A percentile compares a stretch with the other conserved stretches of the same genome.
Evolutionary conservation across 495 filamentous ascomycete species (phyloP).

Genomic region (Arthonia radiata): DNA sequence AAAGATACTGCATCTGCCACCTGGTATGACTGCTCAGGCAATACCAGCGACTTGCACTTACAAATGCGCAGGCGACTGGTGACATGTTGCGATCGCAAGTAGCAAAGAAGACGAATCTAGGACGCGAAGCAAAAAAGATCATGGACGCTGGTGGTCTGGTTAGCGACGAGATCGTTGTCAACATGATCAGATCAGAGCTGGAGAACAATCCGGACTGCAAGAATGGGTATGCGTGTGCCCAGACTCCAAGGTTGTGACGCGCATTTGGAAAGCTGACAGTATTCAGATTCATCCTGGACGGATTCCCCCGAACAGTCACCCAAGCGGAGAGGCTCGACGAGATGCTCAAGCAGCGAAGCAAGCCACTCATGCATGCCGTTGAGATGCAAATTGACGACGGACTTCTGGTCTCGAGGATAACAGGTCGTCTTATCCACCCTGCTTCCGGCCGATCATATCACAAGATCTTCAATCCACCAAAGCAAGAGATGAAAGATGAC

Average conservation of each 20-base stretch:
- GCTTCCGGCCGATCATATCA: constrained; percentile 93
- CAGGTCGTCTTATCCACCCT: constrained; percentile 84
- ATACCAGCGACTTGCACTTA: constrained; percentile 3
- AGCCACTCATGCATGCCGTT: constrained; percentile 74
- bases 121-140: constrained; percentile 98
- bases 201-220: constrained; percentile 86
- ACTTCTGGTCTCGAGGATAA: constrained; percentile 85
- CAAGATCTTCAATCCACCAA: constrained; percentile 96
- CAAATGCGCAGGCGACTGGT: constrained; percentile 53
- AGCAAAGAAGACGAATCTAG: constrained; percentile 86
- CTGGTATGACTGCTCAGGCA: constrained; percentile 35
- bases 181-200: constrained; percentile 96
- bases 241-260: neutral
- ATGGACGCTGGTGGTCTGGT: constrained; percentile 97
- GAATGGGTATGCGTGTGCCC: constrained; percentile 45
- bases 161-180: constrained; percentile 96
- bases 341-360: constrained; percentile 51
- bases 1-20: constrained; percentile 90
- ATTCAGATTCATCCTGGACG: constrained; percentile 86
- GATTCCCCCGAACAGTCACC: constrained; percentile 87
- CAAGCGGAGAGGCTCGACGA: constrained; percentile 85
- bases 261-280: constrained; percentile 2
- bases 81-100: constrained; percentile 99
- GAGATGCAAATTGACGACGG: constrained; percentile 93
- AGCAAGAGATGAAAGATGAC: constrained; percentile 82